Evolutionary conservation across 2,329 filamentous ascomycete species (phyloP), one percentile per base, ranked within the genome.

Genomic region (Monilinia laxa): DNA sequence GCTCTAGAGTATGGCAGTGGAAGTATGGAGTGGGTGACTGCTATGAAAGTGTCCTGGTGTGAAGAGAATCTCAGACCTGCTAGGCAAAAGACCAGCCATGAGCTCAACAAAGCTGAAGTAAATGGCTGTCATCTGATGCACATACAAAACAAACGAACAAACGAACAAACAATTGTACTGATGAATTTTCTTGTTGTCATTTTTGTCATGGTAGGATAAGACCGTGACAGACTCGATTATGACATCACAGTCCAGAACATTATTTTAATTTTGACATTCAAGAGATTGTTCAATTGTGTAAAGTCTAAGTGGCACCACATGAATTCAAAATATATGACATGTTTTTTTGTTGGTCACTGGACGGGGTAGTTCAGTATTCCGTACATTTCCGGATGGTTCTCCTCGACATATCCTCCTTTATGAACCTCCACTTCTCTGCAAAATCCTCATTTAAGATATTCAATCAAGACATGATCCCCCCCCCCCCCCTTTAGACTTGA

Each of bases 321-420:
- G 45, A 51, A 25, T 25, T 12, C n/a, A 25, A 51, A n/a, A 14
- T 25, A 47, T 35, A 60, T 51, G 45, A 20, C 14, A 51, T 38
- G 45, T 60, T 60, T 38, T 38, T 14, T 60, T 51, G 42, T n/a
- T 60, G 45, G 57, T 51, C 12, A 25, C 18, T 28, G 1, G 14
- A 28, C 3, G 2, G 20, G 23, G 42, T 1, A 38, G 42, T 18
- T 11, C 7, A 51, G 12, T 35, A 51, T 18, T 38, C 28, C 58
- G 28, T 18, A 51, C 28, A 10, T 60, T 38, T 60, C 58, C n/a
- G 28, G 45, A 38, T 51, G 45, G 11, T 51, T 60, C 57, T 60
- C 28, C 28, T 10, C 28, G 1, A 53, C 9, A 35, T 10, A 55
- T 31, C 18, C 23, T 18, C 14, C 14, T 31, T 38, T 11, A 7